phyloP scores from a whole-genome alignment of 2,329 filamentous ascomycete species.

The Trichoderma sp. region DNA sequence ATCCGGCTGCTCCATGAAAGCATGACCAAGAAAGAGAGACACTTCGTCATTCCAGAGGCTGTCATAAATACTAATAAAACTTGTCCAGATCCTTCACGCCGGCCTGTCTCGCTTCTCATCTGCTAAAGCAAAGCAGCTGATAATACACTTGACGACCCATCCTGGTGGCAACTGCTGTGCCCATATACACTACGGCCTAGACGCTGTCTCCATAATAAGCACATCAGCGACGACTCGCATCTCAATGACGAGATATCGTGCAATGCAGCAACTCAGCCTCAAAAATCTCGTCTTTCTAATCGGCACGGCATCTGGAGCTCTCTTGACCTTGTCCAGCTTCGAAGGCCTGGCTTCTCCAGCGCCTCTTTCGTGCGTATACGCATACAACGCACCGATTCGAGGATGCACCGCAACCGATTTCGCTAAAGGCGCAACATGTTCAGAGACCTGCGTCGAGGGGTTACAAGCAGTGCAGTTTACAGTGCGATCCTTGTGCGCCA shows the following conservation, averaged over 20 bases:
- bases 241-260: slow-evolving; percentile 1
- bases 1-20: slow-evolving; percentile 11
- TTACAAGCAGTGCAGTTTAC: slow-evolving; percentile 34
- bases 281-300: slow-evolving; percentile 26
- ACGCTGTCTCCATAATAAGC: background rate
- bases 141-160: background rate
- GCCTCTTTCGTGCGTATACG: slow-evolving; percentile 42
- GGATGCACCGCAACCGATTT: slow-evolving; percentile 45
- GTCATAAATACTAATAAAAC: background rate
- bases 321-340: slow-evolving; percentile 43
- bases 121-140: background rate
- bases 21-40: background rate
- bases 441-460: slow-evolving; percentile 39
- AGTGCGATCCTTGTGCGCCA: slow-evolving; percentile 28
- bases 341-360: slow-evolving; percentile 43
- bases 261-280: background rate
- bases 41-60: background rate
- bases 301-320: slow-evolving; percentile 31
- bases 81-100: background rate
- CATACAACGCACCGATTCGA: slow-evolving; percentile 46
- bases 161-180: background rate
- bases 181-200: background rate
- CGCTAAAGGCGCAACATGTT: slow-evolving; percentile 39
- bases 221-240: background rate
- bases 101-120: background rate